Percentiles rank a stretch among this genome's conserved stretches.
Evolutionary conservation across 2,329 filamentous ascomycete species (phyloP).

Genomic region (Aureobasidium sp.): DNA sequence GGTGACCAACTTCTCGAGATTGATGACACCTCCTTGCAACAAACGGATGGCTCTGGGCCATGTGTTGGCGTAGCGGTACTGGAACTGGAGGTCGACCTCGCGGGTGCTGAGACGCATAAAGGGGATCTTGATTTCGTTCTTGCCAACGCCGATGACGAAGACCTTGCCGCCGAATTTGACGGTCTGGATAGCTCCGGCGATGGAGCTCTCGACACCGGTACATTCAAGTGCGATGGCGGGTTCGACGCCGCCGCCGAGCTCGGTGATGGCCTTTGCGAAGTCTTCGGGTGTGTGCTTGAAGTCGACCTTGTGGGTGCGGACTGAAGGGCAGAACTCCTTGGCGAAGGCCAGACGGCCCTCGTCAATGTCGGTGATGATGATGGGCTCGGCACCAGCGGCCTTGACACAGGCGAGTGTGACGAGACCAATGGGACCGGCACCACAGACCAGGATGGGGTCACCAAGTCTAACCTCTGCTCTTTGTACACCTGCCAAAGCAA

Average conservation of each 20-base stretch:
- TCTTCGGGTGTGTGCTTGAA: slow-evolving; percentile 57
- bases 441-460: slow-evolving; percentile 81
- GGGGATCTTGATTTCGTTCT: slow-evolving; percentile 89
- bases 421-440: slow-evolving; percentile 87
- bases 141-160: slow-evolving; percentile 91
- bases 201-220: slow-evolving; percentile 86
- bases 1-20: slow-evolving; percentile 75
- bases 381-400: slow-evolving; percentile 80
- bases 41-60: slow-evolving; percentile 91
- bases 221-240: slow-evolving; percentile 81
- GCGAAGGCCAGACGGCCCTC: slow-evolving; percentile 78
- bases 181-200: slow-evolving; percentile 78
- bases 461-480: slow-evolving; percentile 72
- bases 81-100: slow-evolving; percentile 91
- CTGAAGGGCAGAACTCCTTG: slow-evolving; percentile 69
- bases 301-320: slow-evolving; percentile 72
- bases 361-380: slow-evolving; percentile 93
- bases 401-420: slow-evolving; percentile 77
- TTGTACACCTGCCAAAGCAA: slow-evolving; percentile 82
- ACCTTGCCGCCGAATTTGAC: slow-evolving; percentile 95
- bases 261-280: slow-evolving; percentile 59
- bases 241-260: slow-evolving; percentile 67
- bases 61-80: slow-evolving; percentile 93
- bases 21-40: slow-evolving; percentile 73
- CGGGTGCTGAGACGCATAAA: slow-evolving; percentile 89